Conservation (phyloP, 345 rosid species). For the Boechera retrofracta region DNA sequence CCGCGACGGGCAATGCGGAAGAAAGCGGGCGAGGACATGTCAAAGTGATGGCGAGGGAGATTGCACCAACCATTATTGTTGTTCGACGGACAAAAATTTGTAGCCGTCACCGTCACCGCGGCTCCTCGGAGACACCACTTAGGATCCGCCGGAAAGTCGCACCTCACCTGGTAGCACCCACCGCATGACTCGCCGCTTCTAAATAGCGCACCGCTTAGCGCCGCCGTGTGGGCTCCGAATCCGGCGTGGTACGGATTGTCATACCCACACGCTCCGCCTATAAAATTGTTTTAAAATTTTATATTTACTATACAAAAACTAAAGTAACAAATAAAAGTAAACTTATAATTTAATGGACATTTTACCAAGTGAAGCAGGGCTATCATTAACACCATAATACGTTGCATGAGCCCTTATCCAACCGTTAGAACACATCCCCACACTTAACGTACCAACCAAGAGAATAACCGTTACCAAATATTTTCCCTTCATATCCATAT, state of each 20-base stretch:
- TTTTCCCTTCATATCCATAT: slow-evolving; percentile 12
- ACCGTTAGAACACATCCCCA: slow-evolving; percentile 47
- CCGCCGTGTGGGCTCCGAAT: slow-evolving; percentile 75
- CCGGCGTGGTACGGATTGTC: slow-evolving; percentile 79
- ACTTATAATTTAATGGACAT: background rate
- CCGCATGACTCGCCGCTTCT: slow-evolving; percentile 75
- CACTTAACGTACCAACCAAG: slow-evolving; percentile 44
- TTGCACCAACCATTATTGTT: slow-evolving; percentile 86
- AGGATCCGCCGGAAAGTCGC: slow-evolving; percentile 65
- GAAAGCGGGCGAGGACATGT: slow-evolving; percentile 81
- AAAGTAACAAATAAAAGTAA: background rate
- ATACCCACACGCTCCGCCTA: slow-evolving; percentile 93
- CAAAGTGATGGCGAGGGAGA: slow-evolving; percentile 79
- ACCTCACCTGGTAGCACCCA: slow-evolving; percentile 71
- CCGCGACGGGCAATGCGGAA: slow-evolving; percentile 69
- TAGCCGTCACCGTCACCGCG: slow-evolving; percentile 68
- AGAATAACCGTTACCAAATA: slow-evolving; percentile 36
- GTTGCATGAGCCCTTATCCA: slow-evolving; percentile 77
- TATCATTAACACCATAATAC: slow-evolving; percentile 75
- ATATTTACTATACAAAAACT: background rate
- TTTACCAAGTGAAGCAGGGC: slow-evolving; percentile 76
- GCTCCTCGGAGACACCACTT: slow-evolving; percentile 75
- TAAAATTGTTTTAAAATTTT: background rate
- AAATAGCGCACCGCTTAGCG: slow-evolving; percentile 70
- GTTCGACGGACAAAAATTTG: slow-evolving; percentile 84